Evolutionary conservation across 2,329 filamentous ascomycete species (phyloP), one percentile per base, ranked within the genome.

Genomic region (Talaromyces sp.): DNA sequence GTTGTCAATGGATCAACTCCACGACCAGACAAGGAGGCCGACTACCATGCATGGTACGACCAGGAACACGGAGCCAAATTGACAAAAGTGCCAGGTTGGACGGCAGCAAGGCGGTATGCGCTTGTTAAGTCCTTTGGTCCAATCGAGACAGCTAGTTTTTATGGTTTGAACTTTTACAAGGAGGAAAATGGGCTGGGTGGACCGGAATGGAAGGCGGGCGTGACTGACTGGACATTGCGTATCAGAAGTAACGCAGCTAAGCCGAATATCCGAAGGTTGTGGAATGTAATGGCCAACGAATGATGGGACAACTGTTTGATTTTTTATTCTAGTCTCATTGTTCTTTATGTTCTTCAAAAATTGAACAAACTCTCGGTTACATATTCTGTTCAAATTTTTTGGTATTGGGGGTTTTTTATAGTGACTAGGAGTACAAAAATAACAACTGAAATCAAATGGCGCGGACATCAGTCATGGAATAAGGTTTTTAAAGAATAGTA

Each of bases 181-280:
- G 52, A 54, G 52, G 29, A 54, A 14, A 54, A 54, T 10, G 52
- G 52, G 29, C 17, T 54, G 52, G 52, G 52, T 29, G 52, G 52
- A 9, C 52, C 29, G 3, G 27, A 54, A 35, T 54, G 52, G 52
- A 17, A 54, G 17, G 52, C 52, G 14, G 52, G 52, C 17, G 52
- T 54, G 29, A 54, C 52, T 5, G 52, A 54, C 27, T 54, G 52
- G 52, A 54, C 52, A 21, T 21, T 54, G 29, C 24, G 52, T 8
- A 54, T 54, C 17, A 31, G 52, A 11, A 54, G 52, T 35, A 54
- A 54, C 17, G 52, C 52, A 35, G 52, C 52, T 21, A 54, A 54
- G 19, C 52, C 52, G n/a, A 54, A 54, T 54, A 54, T 54, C 31
- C 52, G 52, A n/a, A 32, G 52, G 26, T 29, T 54, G 52, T 54